phyloP scores from a whole-genome alignment of 75 land plant species.

The Picea sitchensis region DNA sequence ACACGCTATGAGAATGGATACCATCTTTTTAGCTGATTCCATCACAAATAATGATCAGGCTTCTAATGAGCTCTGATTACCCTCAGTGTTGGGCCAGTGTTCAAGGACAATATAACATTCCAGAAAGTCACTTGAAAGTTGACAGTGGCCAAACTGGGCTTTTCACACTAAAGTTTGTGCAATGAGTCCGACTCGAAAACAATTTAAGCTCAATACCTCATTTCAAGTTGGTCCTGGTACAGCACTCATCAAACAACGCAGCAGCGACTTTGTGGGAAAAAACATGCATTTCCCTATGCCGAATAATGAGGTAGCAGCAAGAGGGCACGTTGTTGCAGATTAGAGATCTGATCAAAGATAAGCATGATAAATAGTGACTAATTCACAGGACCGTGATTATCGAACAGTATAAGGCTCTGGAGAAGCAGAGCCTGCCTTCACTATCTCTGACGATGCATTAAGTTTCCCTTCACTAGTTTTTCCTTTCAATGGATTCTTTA shows the following conservation, averaged over 20 bases:
- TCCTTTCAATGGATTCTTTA: slow-evolving; percentile 3
- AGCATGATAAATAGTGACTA: not conserved
- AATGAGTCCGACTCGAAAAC: not conserved
- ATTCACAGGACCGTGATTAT: not conserved
- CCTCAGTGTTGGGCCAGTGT: slow-evolving; percentile 2
- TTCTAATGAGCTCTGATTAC: slow-evolving; percentile 6
- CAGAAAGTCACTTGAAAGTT: slow-evolving; percentile 8
- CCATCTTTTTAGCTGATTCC: not conserved
- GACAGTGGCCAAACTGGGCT: slow-evolving; percentile 1
- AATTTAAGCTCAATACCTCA: not conserved
- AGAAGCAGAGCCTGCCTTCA: slow-evolving; percentile 4
- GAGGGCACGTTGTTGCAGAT: not conserved
- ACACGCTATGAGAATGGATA: slow-evolving; percentile 3
- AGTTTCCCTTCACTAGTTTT: slow-evolving; percentile 5
- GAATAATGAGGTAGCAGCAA: not conserved
- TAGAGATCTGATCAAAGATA: slow-evolving; percentile 3
- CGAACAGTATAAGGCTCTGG: slow-evolving; percentile 8
- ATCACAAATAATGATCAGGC: slow-evolving; percentile 5
- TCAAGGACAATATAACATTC: slow-evolving; percentile 6
- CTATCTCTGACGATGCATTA: slow-evolving; percentile 5
- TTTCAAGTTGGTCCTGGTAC: not conserved
- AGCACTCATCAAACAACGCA: not conserved
- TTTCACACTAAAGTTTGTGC: not conserved
- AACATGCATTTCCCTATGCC: slow-evolving; percentile 3
- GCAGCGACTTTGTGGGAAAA: not conserved